Base-by-base conservation (phyloP, 1,139 yeast genomes). In the Kurtzmaniella natalensis region DNA sequence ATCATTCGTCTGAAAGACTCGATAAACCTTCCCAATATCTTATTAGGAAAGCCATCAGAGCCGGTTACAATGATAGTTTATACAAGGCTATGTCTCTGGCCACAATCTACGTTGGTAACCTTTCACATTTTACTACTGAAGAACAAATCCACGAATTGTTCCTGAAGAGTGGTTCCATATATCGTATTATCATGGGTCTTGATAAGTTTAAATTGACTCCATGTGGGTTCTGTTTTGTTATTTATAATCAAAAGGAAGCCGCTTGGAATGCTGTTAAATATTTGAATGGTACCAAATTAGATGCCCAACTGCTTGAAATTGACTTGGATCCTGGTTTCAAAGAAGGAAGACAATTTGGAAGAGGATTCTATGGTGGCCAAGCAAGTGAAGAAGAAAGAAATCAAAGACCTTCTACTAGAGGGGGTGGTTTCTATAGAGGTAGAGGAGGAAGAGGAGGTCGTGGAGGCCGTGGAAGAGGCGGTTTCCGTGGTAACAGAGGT, bases 301-400 rank as follows among this genome's bases (percentile, higher is more conserved):
- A 89, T 52, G 94, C 89, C 34, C 78, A 86, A 41, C 67, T 69
- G 19, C 72, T 89, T 45, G 80, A 84, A 31, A 83, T 89, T 32
- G 98, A 89, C 57, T 65, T 92, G 47, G 98, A 89, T 53, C 95
- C 96, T 0, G 98, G 98, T 0, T 89, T 89, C 54, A 76, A 74
- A 44, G 96, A 89, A 48, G 97, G 97, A 1, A 70, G 98, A 46
- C 96, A 92, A 53, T 89, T 79, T 53, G 97, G 97, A 11, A 72
- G 98, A 47, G 97, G 97, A 30, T 72, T 74, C 18, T 78, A 77
- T 43, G 97, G 97, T 34, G 97, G 96, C 1, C 98, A 92, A 57
- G 72, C 66, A 1, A 18, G 63, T 30, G 71, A 64, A 33, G 74
- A 68, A 45, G 52, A 39, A 44, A 16, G 47, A 43, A 25, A 48